Conservation (phyloP, 345 rosid species). For the Rhizophora mangle region DNA sequence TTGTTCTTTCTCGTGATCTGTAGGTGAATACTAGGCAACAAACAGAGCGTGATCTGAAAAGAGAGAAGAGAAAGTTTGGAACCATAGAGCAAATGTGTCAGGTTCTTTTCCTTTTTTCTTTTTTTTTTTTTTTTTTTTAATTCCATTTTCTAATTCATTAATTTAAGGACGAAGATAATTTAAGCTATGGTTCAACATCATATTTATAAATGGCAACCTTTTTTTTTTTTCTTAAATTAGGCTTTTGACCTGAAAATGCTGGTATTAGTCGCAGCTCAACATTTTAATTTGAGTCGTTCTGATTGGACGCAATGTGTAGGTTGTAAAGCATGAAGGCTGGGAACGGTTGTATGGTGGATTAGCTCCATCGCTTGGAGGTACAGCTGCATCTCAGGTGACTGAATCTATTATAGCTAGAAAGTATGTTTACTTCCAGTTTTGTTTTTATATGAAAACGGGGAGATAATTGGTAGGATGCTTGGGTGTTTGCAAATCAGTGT, state of each 20-base stretch:
- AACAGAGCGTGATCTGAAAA: slow-evolving; percentile 86
- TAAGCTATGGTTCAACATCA: too few relatives aligned
- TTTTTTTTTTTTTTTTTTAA: neutral
- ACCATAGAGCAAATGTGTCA: slow-evolving; percentile 75
- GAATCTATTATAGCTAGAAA: slow-evolving; percentile 11
- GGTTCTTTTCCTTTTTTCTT: slow-evolving; percentile 36
- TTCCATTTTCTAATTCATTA: neutral
- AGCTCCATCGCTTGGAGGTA: slow-evolving; percentile 76
- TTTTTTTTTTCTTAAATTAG: neutral
- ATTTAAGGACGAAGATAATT: too few relatives aligned
- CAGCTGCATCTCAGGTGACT: slow-evolving; percentile 89
- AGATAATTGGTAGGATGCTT: neutral
- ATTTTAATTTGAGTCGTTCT: neutral
- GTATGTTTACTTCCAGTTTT: too few relatives aligned
- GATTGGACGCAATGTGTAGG: slow-evolving; percentile 36
- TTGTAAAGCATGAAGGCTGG: slow-evolving; percentile 94
- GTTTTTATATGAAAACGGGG: too few relatives aligned
- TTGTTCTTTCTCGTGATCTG: slow-evolving; percentile 14
- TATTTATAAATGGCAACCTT: neutral
- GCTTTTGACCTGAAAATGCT: neutral
- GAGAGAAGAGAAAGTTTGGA: slow-evolving; percentile 69
- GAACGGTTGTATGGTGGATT: slow-evolving; percentile 84
- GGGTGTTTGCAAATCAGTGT: neutral
- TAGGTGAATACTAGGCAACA: slow-evolving; percentile 97
- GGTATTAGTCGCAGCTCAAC: too few relatives aligned